Percentiles rank a stretch among this genome's conserved stretches.
phyloP scores from a whole-genome alignment of 495 filamentous ascomycete species.

The Neurospora sp. region DNA sequence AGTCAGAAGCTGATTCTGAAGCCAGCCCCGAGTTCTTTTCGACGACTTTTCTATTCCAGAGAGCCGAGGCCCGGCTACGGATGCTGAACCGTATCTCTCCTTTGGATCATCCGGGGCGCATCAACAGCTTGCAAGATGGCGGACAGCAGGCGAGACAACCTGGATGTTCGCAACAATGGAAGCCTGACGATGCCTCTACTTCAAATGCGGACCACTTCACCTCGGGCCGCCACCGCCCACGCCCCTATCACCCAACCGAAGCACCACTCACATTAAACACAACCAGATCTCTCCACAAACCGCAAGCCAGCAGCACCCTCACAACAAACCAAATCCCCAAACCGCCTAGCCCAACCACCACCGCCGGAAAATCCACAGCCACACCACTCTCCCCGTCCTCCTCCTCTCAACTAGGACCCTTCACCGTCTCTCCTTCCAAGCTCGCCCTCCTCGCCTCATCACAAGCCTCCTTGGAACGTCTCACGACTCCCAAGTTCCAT shows the following conservation, averaged over 20 bases:
- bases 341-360: neutral
- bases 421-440: neutral
- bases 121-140: neutral
- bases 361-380: neutral
- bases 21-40: neutral
- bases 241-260: neutral
- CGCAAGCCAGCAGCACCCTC: too few species aligned
- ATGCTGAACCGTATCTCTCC: neutral
- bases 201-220: neutral
- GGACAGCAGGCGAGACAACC: neutral
- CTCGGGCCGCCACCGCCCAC: neutral
- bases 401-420: neutral
- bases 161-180: too few species aligned
- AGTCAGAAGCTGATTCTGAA: neutral
- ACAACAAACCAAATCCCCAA: neutral
- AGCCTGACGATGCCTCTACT: too few species aligned
- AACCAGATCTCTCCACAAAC: neutral
- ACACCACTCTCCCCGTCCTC: neutral
- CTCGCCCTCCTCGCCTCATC: neutral
- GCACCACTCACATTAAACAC: neutral
- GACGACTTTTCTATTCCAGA: too few species aligned
- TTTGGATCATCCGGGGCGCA: neutral
- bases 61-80: neutral
- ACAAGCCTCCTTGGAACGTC: neutral
- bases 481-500: neutral